Percentiles rank a stretch among this genome's conserved stretches.
These are phyloP conservation scores for Nicotiana tomentosiformis DNA, from an alignment of 257 asterid species.

Conservation along the genomic window DNA sequence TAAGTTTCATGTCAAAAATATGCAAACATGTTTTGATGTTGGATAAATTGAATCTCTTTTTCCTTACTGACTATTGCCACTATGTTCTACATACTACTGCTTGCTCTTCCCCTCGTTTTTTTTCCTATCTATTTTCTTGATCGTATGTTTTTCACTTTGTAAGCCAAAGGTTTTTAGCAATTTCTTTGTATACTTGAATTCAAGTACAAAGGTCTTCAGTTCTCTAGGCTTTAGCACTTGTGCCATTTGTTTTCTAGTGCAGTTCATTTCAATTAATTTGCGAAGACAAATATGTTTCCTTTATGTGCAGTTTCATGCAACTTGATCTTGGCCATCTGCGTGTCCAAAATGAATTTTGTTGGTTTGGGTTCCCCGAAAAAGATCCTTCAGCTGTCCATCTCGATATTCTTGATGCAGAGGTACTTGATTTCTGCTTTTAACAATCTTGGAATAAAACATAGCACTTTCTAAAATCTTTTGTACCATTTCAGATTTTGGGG, in stretches of 20 bases:
- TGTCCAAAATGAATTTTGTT: constrained; percentile 61
- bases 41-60: not conserved
- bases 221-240: not conserved
- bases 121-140: not conserved
- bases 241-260: not conserved
- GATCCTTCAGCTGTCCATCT: constrained; percentile 97
- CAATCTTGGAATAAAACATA: not conserved
- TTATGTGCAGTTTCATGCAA: constrained; percentile 79
- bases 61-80: not conserved
- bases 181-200: not conserved
- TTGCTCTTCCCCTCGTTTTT: not conserved
- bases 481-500: constrained; percentile 66
- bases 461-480: constrained; percentile 15
- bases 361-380: constrained; percentile 85
- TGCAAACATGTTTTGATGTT: not conserved
- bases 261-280: not conserved
- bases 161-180: not conserved
- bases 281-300: constrained; percentile 9
- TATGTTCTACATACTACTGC: not conserved
- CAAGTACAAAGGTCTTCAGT: not conserved
- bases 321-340: constrained; percentile 97
- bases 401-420: constrained; percentile 97
- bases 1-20: not conserved
- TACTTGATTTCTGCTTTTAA: constrained; percentile 19
- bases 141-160: not conserved